Conservation (phyloP, 108 stramenopile genomes). For the Fragilaria radians region DNA sequence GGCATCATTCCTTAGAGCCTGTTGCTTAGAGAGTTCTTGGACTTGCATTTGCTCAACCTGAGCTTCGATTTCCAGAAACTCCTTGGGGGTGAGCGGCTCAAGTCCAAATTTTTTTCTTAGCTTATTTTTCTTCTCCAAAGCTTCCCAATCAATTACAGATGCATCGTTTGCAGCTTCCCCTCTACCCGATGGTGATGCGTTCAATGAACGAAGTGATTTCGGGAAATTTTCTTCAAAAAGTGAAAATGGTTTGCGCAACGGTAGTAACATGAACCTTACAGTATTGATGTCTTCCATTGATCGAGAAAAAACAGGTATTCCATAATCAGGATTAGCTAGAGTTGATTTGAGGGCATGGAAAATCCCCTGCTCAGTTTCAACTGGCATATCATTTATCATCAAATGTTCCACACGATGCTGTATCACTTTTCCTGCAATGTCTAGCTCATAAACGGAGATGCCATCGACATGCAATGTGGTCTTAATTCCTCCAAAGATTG, state of each 20-base stretch:
- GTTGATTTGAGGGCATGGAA: constrained; percentile 48
- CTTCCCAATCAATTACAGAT: constrained; percentile 22
- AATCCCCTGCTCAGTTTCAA: constrained; percentile 55
- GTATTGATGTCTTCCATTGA: not conserved
- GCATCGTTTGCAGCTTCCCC: not conserved
- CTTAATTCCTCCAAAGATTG: constrained; percentile 55
- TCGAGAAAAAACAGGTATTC: constrained; percentile 22
- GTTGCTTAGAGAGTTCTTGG: constrained; percentile 41
- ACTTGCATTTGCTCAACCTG: constrained; percentile 47
- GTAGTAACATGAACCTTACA: not conserved
- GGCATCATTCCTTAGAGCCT: constrained; percentile 6
- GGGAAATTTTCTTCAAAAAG: not conserved
- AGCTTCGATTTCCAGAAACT: constrained; percentile 54
- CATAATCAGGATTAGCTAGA: constrained; percentile 6
- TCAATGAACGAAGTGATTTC: not conserved
- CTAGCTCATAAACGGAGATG: constrained; percentile 71
- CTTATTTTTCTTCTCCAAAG: constrained; percentile 55
- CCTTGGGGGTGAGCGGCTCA: constrained; percentile 62
- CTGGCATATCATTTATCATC: constrained; percentile 56
- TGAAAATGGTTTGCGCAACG: not conserved
- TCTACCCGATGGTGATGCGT: not conserved
- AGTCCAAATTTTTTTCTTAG: constrained; percentile 70
- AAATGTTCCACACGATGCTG: constrained; percentile 70
- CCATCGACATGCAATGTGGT: constrained; percentile 72
- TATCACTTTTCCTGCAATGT: constrained; percentile 57